phyloP scores from a whole-genome alignment of 2,329 filamentous ascomycete species.

The Trichophaea hybrida region DNA sequence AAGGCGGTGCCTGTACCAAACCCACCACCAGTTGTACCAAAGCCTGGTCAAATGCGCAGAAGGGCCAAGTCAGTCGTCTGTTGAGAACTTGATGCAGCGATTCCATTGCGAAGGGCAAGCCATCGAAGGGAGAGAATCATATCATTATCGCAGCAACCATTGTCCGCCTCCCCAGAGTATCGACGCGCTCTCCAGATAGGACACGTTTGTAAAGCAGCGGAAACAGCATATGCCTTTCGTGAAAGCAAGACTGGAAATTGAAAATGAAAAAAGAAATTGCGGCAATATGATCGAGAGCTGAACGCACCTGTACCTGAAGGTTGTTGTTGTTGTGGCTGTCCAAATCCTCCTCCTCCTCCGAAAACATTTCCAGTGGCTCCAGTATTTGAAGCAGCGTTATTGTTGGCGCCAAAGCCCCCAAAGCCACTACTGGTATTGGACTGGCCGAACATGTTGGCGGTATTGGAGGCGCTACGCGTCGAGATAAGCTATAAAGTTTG shows the following conservation, averaged over 20 bases:
- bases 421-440: constrained; percentile 30
- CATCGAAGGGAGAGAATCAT: not conserved
- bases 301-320: constrained; percentile 20
- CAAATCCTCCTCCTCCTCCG: constrained; percentile 30
- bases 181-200: constrained; percentile 2
- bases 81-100: constrained; percentile 13
- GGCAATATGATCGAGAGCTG: not conserved
- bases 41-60: constrained; percentile 30
- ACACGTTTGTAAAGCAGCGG: constrained; percentile 14
- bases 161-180: constrained; percentile 3
- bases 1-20: constrained; percentile 33
- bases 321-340: constrained; percentile 10
- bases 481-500: not conserved
- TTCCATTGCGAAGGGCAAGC: not conserved
- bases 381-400: constrained; percentile 30
- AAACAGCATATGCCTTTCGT: not conserved
- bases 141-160: constrained; percentile 12
- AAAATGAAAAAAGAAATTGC: not conserved
- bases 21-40: constrained; percentile 31
- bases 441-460: constrained; percentile 14
- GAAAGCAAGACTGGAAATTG: not conserved
- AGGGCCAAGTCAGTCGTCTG: constrained; percentile 31
- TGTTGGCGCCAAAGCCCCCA: constrained; percentile 32
- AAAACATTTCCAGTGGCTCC: constrained; percentile 31
- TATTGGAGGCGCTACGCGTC: not conserved